These are phyloP conservation scores for Saksenaea vasiformis DNA, from an alignment of 371 early-diverging fungal species.

Conservation along the genomic window DNA sequence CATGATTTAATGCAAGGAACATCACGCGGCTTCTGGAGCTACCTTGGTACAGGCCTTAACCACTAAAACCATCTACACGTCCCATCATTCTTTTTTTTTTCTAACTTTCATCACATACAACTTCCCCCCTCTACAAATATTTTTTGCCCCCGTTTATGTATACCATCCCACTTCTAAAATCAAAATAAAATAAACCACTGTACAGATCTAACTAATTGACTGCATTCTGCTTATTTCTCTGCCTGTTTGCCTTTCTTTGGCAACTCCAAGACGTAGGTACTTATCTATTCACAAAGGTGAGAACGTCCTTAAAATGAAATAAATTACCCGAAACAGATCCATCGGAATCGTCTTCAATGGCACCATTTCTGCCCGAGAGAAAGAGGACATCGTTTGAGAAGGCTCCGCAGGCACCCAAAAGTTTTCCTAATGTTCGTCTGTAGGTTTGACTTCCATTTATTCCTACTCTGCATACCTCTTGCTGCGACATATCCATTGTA, in stretches of 20 bases:
- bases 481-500: slow-evolving; percentile 12
- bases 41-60: slow-evolving; percentile 42
- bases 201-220: too few relatives aligned
- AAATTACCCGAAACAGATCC: slow-evolving; percentile 43
- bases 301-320: neutral
- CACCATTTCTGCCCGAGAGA: slow-evolving; percentile 24
- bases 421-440: slow-evolving; percentile 1
- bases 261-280: slow-evolving; percentile 20
- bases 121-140: neutral
- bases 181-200: slow-evolving; percentile 25
- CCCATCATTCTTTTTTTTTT: neutral
- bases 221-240: neutral
- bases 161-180: slow-evolving; percentile 5
- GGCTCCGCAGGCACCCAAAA: slow-evolving; percentile 53
- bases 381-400: slow-evolving; percentile 8
- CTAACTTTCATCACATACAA: slow-evolving; percentile 3
- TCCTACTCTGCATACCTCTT: slow-evolving; percentile 9
- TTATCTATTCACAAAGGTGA: slow-evolving; percentile 17
- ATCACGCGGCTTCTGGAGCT: slow-evolving; percentile 75
- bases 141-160: neutral
- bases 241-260: slow-evolving; percentile 23
- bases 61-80: neutral
- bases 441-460: neutral
- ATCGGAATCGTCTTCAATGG: slow-evolving; percentile 51
- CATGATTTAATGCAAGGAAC: slow-evolving; percentile 85